Percentiles rank a stretch among this genome's conserved stretches.
Evolutionary conservation across 768 basidiomycete genomes (phyloP).

Genomic region (Pleurotus tuoliensis): DNA sequence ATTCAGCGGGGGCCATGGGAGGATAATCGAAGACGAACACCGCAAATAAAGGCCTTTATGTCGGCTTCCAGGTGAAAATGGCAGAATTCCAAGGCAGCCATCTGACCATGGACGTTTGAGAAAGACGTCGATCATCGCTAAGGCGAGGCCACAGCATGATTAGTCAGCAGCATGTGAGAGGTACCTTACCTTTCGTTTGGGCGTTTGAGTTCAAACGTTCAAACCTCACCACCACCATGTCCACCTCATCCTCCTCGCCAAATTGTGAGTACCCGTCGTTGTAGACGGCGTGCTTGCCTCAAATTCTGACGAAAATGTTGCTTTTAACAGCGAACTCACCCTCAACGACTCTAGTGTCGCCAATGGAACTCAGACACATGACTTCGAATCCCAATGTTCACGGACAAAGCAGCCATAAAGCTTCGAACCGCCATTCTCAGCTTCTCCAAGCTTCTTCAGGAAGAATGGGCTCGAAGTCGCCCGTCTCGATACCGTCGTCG

Average conservation of each 20-base stretch:
- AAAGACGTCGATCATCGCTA: slow-evolving; percentile 5
- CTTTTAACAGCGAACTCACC: slow-evolving; percentile 2
- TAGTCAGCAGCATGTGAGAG: slow-evolving; percentile 7
- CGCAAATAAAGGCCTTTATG: background rate
- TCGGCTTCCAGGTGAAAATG: slow-evolving; percentile 1
- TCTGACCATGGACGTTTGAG: background rate
- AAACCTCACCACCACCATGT: slow-evolving; percentile 3
- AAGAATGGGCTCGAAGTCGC: slow-evolving; percentile 59
- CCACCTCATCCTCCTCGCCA: slow-evolving; percentile 4
- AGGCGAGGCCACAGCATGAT: background rate
- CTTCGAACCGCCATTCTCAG: slow-evolving; percentile 37
- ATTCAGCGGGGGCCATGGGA: background rate
- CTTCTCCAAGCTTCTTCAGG: slow-evolving; percentile 36
- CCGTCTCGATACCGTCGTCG: slow-evolving; percentile 73
- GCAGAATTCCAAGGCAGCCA: background rate
- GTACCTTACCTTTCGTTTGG: background rate
- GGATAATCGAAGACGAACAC: background rate
- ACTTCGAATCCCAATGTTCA: slow-evolving; percentile 44
- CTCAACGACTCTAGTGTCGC: background rate
- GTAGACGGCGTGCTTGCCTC: background rate
- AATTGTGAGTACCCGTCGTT: background rate
- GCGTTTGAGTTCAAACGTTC: background rate
- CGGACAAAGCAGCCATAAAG: slow-evolving; percentile 8
- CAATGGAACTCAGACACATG: slow-evolving; percentile 51
- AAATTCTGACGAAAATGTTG: background rate